phyloP scores from a whole-genome alignment of 2,329 filamentous ascomycete genomes.

The Paecilomyces niveus region DNA sequence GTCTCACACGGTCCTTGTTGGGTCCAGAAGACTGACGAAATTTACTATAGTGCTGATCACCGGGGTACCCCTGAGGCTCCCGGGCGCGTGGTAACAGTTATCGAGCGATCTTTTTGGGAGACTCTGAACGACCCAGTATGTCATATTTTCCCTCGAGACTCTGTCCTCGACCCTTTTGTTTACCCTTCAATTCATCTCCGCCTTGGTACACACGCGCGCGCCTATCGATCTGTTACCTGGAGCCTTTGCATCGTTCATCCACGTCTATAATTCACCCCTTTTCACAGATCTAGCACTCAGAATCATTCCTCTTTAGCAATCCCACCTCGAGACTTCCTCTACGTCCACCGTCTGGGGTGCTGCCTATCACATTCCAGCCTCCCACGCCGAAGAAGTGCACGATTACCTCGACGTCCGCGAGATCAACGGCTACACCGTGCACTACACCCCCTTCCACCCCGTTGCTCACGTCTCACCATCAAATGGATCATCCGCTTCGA shows the following conservation, averaged over 20 bases:
- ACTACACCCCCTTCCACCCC: conserved; percentile 78
- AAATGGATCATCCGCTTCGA: not conserved
- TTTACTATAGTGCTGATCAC: conserved; percentile 69
- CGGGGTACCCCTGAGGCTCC: conserved; percentile 82
- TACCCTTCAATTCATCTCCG: not conserved
- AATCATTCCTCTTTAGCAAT: conserved; percentile 18
- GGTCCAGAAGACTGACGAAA: conserved; percentile 6
- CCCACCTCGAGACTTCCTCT: conserved; percentile 24
- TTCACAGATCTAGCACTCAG: not conserved
- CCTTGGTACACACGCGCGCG: not conserved
- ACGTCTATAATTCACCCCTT: not conserved
- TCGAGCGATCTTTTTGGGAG: conserved; percentile 77
- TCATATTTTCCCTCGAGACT: conserved; percentile 6
- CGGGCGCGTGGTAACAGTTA: conserved; percentile 87
- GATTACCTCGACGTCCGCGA: conserved; percentile 92
- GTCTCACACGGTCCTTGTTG: not conserved
- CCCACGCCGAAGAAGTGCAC: conserved; percentile 71
- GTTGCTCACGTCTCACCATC: conserved; percentile 24
- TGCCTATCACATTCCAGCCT: conserved; percentile 73
- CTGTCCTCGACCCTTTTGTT: not conserved
- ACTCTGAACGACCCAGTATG: conserved; percentile 59
- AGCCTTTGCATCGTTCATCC: not conserved
- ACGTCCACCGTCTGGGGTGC: conserved; percentile 72
- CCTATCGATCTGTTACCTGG: not conserved
- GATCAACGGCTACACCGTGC: conserved; percentile 94